phyloP scores from a whole-genome alignment of 371 early-diverging fungal species.

The Zychaea mexicana region DNA sequence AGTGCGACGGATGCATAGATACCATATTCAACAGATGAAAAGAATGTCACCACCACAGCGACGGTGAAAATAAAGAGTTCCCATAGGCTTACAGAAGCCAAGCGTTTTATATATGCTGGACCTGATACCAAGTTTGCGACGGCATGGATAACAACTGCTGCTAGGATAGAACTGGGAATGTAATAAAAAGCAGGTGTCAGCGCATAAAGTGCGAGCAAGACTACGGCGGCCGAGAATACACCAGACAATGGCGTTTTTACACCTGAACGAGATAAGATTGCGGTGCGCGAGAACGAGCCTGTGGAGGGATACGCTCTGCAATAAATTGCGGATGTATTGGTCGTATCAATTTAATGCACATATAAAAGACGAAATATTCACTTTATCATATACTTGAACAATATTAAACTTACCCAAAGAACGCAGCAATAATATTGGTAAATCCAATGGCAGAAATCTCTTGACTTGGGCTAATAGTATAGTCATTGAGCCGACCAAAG shows the following conservation, averaged over 20 bases:
- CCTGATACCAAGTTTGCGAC: constrained; percentile 62
- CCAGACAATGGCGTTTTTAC: constrained; percentile 85
- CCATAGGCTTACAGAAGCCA: constrained; percentile 53
- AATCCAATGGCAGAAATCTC: constrained; percentile 87
- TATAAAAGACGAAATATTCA: constrained; percentile 15
- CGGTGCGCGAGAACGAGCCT: constrained; percentile 57
- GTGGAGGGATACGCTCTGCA: constrained; percentile 48
- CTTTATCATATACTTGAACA: no score
- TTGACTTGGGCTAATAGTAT: constrained; percentile 69
- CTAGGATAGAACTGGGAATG: constrained; percentile 77
- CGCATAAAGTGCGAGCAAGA: constrained; percentile 78
- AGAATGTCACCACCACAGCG: constrained; percentile 66
- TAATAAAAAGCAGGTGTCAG: constrained; percentile 85
- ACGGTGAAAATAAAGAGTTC: constrained; percentile 52
- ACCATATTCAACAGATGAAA: constrained; percentile 71
- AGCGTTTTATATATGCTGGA: constrained; percentile 31
- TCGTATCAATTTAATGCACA: neutral
- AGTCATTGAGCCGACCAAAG: constrained; percentile 76
- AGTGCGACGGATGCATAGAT: constrained; percentile 69
- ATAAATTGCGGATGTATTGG: neutral
- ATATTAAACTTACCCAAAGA: constrained; percentile 77
- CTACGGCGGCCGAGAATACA: constrained; percentile 72
- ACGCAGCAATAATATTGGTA: constrained; percentile 78
- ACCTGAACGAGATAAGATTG: constrained; percentile 80
- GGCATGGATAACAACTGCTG: constrained; percentile 81